phyloP scores from a whole-genome alignment of 1,284 basidiomycete species.

The Coniferiporia weirii region DNA sequence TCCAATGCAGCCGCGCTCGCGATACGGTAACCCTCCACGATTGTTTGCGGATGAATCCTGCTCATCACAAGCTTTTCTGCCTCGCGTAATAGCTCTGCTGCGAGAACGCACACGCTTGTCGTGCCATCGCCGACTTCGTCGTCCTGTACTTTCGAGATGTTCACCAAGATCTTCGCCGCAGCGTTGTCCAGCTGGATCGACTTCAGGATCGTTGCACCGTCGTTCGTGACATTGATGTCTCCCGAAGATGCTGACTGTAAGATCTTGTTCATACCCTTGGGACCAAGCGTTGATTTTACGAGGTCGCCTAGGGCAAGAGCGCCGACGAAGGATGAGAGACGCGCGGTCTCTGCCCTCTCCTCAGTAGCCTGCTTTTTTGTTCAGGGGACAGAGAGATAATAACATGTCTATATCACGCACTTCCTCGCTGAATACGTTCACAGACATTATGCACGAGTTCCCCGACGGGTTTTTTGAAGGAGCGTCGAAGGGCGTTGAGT shows the following conservation, averaged over 20 bases:
- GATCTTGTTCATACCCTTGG: conserved; percentile 97
- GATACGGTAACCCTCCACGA: conserved; percentile 96
- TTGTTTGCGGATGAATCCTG: conserved; percentile 98
- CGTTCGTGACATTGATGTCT: conserved; percentile 96
- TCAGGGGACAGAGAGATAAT: not conserved
- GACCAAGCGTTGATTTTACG: conserved; percentile 96
- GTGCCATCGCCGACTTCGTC: conserved; percentile 99
- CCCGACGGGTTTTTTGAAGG: not conserved
- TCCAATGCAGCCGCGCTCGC: conserved; percentile 83
- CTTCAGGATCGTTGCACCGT: conserved; percentile 97
- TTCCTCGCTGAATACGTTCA: not conserved
- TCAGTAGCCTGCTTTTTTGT: conserved; percentile 74
- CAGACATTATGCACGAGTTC: not conserved
- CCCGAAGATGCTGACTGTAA: conserved; percentile 89
- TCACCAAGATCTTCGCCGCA: conserved; percentile 98
- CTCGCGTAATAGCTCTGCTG: conserved; percentile 89
- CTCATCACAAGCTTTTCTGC: conserved; percentile 92
- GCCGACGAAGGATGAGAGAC: conserved; percentile 96
- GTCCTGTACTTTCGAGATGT: conserved; percentile 99
- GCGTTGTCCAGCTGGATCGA: conserved; percentile 98
- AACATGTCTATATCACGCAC: not conserved
- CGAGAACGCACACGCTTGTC: conserved; percentile 90
- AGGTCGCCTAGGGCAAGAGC: conserved; percentile 96
- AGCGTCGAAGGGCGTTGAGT: not conserved
- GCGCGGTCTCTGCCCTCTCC: conserved; percentile 98